Conservation (phyloP, 2,329 filamentous ascomycete genomes). For the Xylariaceae sp. region DNA sequence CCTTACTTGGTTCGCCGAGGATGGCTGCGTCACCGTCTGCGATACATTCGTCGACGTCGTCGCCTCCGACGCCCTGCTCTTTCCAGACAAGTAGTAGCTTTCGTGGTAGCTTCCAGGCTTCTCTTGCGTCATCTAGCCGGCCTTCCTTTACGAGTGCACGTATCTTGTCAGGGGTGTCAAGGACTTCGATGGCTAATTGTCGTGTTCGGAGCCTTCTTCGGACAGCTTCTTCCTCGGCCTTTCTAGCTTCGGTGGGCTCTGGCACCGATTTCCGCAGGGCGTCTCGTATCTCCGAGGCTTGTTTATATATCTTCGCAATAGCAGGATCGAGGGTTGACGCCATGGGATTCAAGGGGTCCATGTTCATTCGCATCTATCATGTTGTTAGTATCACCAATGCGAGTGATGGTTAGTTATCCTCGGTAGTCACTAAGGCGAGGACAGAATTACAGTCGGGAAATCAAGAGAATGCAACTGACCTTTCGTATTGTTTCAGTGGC, state of each 20-base stretch:
- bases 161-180: conserved; percentile 56
- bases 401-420: background rate
- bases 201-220: conserved; percentile 39
- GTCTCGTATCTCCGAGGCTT: conserved; percentile 51
- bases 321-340: conserved; percentile 67
- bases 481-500: conserved; percentile 93
- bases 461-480: conserved; percentile 34
- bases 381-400: conserved; percentile 4
- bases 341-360: conserved; percentile 72
- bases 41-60: conserved; percentile 48
- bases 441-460: background rate
- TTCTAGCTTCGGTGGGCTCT: conserved; percentile 39
- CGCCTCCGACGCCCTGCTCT: conserved; percentile 48
- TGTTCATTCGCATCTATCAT: conserved; percentile 66
- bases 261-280: conserved; percentile 44
- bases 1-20: conserved; percentile 26
- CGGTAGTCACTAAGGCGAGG: background rate
- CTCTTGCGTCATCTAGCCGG: conserved; percentile 53
- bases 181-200: conserved; percentile 56
- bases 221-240: conserved; percentile 32
- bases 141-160: conserved; percentile 54
- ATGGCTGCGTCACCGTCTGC: conserved; percentile 50
- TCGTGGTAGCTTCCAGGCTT: conserved; percentile 51
- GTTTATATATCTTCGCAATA: conserved; percentile 66
- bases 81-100: conserved; percentile 49